A percentile compares a stretch with the other conserved stretches of the same genome.
Evolutionary conservation across 2,329 filamentous ascomycete species (phyloP).

Genomic region (Neocucurbitaria cava): DNA sequence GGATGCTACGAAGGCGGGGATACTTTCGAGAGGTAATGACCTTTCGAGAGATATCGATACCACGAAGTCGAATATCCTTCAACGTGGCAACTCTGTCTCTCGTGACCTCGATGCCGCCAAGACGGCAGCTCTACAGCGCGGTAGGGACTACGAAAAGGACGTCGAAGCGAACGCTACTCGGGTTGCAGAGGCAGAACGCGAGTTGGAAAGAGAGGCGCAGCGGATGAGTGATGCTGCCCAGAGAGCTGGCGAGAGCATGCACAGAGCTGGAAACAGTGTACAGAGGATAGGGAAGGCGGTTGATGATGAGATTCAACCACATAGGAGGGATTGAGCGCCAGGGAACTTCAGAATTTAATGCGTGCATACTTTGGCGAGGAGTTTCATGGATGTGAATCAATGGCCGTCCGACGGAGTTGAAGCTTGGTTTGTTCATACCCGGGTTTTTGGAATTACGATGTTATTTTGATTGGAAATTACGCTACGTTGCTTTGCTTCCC

Average conservation of each 20-base stretch:
- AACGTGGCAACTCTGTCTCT: conserved; percentile 8
- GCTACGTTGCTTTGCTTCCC: too few relatives aligned
- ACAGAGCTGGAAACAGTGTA: conserved; percentile 12
- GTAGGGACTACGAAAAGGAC: conserved; percentile 9
- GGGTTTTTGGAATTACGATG: not conserved
- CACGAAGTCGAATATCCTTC: conserved; percentile 3
- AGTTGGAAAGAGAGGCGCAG: conserved; percentile 11
- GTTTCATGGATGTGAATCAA: not conserved
- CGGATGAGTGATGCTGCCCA: conserved; percentile 6
- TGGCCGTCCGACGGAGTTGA: not conserved
- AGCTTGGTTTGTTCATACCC: not conserved
- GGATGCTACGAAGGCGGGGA: conserved; percentile 3
- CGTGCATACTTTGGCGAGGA: not conserved
- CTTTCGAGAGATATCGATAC: conserved; percentile 8
- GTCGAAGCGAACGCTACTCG: conserved; percentile 3
- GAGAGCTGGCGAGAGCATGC: conserved; percentile 9
- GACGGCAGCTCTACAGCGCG: conserved; percentile 5
- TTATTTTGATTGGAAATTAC: too few relatives aligned
- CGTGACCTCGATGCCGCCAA: conserved; percentile 8
- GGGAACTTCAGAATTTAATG: not conserved
- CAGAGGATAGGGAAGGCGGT: conserved; percentile 15
- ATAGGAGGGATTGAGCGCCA: not conserved
- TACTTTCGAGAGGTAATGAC: conserved; percentile 5
- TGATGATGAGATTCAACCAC: conserved; percentile 15
- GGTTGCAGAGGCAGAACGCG: conserved; percentile 10